Conservation (phyloP, 2,329 filamentous ascomycete genomes). For the Fusarium napiforme region DNA sequence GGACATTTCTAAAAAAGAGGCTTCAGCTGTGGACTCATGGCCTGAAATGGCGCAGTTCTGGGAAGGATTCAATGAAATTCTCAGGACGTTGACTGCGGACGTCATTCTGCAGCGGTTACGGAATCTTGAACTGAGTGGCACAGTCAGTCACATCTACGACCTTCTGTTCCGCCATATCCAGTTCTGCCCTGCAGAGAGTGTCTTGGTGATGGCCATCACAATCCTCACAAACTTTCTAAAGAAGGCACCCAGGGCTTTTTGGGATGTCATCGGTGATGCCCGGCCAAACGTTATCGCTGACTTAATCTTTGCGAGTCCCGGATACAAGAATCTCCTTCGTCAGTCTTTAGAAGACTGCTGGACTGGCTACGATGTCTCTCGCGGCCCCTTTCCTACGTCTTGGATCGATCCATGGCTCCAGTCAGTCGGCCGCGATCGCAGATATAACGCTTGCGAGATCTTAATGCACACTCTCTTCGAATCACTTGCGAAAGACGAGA, state of each 20-base stretch:
- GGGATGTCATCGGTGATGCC: constrained; percentile 86
- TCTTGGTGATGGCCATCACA: constrained; percentile 75
- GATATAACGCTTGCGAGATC: constrained; percentile 83
- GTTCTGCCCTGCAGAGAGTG: constrained; percentile 60
- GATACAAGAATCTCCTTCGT: constrained; percentile 69
- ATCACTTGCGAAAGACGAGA: constrained; percentile 65
- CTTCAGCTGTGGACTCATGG: constrained; percentile 50
- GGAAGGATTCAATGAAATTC: constrained; percentile 78
- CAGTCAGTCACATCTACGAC: constrained; percentile 72
- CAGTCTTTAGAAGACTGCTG: constrained; percentile 65
- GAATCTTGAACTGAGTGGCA: constrained; percentile 75
- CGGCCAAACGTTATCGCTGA: constrained; percentile 85
- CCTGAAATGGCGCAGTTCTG: constrained; percentile 77
- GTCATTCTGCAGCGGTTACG: constrained; percentile 82
- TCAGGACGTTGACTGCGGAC: constrained; percentile 77
- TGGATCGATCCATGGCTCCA: constrained; percentile 84
- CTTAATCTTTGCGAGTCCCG: constrained; percentile 79
- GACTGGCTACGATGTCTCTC: constrained; percentile 57
- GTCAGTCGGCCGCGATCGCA: constrained; percentile 79
- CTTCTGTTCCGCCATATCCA: constrained; percentile 67
- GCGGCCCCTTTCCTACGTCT: constrained; percentile 72
- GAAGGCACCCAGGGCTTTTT: constrained; percentile 83
- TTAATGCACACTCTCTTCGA: constrained; percentile 80
- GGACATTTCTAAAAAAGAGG: constrained; percentile 64
- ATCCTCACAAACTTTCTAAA: constrained; percentile 77